phyloP scores from a whole-genome alignment of 371 early-diverging fungal species.

The Rhizopus stolonifer region DNA sequence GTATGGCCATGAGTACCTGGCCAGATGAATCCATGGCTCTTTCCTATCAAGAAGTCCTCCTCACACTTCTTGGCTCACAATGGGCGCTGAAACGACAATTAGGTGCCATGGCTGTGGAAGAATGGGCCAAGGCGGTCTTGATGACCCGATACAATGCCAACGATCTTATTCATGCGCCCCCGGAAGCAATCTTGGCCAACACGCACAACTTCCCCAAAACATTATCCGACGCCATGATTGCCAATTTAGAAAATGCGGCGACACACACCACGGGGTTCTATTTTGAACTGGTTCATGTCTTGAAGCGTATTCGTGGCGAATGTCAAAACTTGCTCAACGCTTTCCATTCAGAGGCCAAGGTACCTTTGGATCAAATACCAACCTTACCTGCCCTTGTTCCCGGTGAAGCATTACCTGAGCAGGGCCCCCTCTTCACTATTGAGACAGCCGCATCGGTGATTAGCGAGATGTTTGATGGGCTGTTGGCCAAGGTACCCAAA shows the following conservation, averaged over 20 bases:
- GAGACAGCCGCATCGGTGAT: constrained; percentile 59
- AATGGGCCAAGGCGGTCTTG: constrained; percentile 68
- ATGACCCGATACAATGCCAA: constrained; percentile 44
- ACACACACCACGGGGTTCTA: constrained; percentile 47
- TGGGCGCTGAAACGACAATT: constrained; percentile 84
- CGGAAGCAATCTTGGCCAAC: constrained; percentile 39
- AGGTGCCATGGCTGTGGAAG: constrained; percentile 79
- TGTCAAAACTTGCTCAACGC: constrained; percentile 69
- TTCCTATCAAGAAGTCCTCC: constrained; percentile 51
- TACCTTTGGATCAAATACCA: constrained; percentile 51
- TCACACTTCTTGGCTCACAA: constrained; percentile 58
- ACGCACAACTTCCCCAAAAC: constrained; percentile 50
- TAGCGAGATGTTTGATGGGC: constrained; percentile 48
- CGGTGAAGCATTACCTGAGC: constrained; percentile 43
- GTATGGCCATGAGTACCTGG: constrained; percentile 69
- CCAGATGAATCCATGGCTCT: constrained; percentile 59
- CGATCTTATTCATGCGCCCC: constrained; percentile 42
- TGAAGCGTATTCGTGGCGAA: constrained; percentile 75
- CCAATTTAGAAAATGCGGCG: constrained; percentile 50
- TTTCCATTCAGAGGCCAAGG: constrained; percentile 55
- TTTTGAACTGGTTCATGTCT: constrained; percentile 68
- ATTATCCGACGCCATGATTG: constrained; percentile 54
- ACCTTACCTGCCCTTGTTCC: constrained; percentile 58
- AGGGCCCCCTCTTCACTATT: constrained; percentile 61
- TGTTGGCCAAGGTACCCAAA: constrained; percentile 42